Conservation (phyloP, 2,329 filamentous ascomycete species). For the Venturia asperata region DNA sequence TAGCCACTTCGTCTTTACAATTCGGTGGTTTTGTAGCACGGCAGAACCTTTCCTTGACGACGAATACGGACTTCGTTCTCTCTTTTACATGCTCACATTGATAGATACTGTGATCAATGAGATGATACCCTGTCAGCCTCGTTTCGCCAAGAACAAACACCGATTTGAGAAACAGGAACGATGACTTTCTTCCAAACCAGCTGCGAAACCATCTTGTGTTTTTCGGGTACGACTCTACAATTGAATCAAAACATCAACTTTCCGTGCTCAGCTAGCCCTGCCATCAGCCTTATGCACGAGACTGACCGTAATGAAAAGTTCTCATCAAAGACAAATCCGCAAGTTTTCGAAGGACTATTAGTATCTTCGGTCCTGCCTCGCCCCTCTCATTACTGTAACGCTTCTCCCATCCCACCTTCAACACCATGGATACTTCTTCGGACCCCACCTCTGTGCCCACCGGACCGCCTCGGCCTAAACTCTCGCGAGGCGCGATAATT, state of each 20-base stretch:
- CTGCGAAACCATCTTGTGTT: neutral
- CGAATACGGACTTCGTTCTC: no score
- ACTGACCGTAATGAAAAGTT: no score
- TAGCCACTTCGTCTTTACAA: neutral
- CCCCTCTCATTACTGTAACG: neutral
- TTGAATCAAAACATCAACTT: neutral
- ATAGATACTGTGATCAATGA: neutral
- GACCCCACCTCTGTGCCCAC: neutral
- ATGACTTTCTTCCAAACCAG: neutral
- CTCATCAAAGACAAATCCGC: conserved; percentile 4
- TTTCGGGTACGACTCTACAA: neutral
- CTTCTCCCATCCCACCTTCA: neutral
- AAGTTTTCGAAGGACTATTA: neutral
- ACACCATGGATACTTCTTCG: neutral
- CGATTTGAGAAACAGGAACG: neutral
- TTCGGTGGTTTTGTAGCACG: neutral
- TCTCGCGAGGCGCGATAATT: neutral
- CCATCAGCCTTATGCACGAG: neutral
- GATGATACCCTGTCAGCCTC: neutral
- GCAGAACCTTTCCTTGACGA: neutral
- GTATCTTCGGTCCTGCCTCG: neutral
- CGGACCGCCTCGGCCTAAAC: neutral
- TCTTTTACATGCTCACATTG: neutral
- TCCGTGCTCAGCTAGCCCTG: neutral
- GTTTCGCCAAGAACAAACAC: neutral